Evolutionary conservation across 768 basidiomycete genomes (phyloP), one percentile per base, ranked within the genome.

Genomic region (Leucosporidium scottii): DNA sequence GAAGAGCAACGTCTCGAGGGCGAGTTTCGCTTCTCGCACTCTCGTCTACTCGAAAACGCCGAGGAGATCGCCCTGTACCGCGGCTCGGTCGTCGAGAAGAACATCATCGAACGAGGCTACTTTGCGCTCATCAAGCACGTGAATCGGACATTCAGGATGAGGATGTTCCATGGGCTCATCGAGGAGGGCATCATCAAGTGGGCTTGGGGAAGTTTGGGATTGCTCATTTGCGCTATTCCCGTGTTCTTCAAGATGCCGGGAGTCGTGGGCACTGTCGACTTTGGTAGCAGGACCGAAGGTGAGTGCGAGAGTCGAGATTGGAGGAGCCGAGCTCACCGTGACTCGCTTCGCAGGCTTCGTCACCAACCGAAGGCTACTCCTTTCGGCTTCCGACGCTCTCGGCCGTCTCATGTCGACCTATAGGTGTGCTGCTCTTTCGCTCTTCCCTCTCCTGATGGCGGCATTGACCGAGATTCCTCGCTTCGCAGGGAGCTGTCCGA

Each of bases 101-200:
- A 89, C 80, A 82, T 93, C 8, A 83, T 97, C 62, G 93, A 97
- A 78, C 83, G 90, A 58, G 89, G 90, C 71, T 97, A 93, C 77
- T 87, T 87, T 34, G 84, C 85, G 10, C 82, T 94, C 30, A 83
- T 94, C 66, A 86, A 86, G 76, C 94, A 98, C 73, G 88, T 93
- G 78, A 88, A 88, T 72, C 83, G 83, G 66, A 88, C 93, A 2
- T 81, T 93, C 73, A 21, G 50, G 23, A 86, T 88, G 69, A 82
- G 88, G 44, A 90, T 93, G 84, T 90, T 87, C 88, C 91, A 94
- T 78, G 86, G 88, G 2, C 89, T 92, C 76, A 84, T 87, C 23
- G 94, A 99, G 78, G 94, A 98, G 78, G 92, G 90, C 3, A 86
- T 99, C 54, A 87, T 97, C 75, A 98, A 99, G 79, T 97, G 78